phyloP scores from a whole-genome alignment of 2,329 filamentous ascomycete genomes.

The Aspergillus texensis region DNA sequence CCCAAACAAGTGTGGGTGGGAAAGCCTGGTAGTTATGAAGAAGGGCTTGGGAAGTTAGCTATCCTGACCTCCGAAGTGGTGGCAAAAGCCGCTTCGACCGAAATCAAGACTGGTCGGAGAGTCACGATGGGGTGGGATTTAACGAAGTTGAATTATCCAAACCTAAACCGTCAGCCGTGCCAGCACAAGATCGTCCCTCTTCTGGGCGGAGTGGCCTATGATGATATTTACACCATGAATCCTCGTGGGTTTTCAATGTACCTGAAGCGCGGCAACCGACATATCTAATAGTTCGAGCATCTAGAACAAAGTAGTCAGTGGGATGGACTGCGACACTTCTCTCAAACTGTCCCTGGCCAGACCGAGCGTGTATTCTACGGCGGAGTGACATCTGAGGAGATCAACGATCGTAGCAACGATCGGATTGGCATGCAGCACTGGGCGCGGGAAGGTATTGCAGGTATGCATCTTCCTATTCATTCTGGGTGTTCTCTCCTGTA shows the following conservation, averaged over 20 bases:
- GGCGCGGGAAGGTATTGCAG: slow-evolving; percentile 52
- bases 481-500: not conserved
- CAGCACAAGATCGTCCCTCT: slow-evolving; percentile 55
- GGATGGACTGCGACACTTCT: slow-evolving; percentile 56
- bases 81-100: slow-evolving; percentile 50
- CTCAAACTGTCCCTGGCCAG: slow-evolving; percentile 42
- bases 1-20: slow-evolving; percentile 53
- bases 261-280: not conserved
- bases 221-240: slow-evolving; percentile 56
- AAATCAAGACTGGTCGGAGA: slow-evolving; percentile 56
- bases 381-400: slow-evolving; percentile 51
- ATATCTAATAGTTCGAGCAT: not conserved
- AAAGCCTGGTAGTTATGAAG: slow-evolving; percentile 49
- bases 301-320: slow-evolving; percentile 54
- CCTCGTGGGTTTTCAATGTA: slow-evolving; percentile 40
- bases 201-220: slow-evolving; percentile 51
- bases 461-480: slow-evolving; percentile 18
- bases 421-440: slow-evolving; percentile 54
- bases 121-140: slow-evolving; percentile 60
- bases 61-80: slow-evolving; percentile 58
- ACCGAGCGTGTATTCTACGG: slow-evolving; percentile 52
- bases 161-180: slow-evolving; percentile 55
- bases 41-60: slow-evolving; percentile 56
- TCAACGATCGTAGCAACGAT: slow-evolving; percentile 46
- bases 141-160: slow-evolving; percentile 58